phyloP scores from a whole-genome alignment of 2,329 filamentous ascomycete genomes.

The Verticillium alfalfae region DNA sequence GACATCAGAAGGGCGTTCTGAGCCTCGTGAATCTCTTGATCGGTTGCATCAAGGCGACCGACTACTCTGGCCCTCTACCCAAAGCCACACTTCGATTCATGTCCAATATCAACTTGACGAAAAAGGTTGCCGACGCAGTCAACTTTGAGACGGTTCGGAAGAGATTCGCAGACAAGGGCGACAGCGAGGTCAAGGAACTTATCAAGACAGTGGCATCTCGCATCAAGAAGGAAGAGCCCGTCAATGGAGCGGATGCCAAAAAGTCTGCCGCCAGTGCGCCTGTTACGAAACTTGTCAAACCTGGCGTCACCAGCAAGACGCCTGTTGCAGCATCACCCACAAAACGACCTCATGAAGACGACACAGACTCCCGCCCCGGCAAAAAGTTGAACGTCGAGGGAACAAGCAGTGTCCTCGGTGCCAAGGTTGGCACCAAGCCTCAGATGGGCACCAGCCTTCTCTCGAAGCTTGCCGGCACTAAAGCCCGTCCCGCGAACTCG shows the following conservation, averaged over 20 bases:
- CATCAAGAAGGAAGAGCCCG: slow-evolving; percentile 29
- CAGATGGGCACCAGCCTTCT: slow-evolving; percentile 21
- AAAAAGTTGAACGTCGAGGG: slow-evolving; percentile 38
- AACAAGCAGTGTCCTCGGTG: slow-evolving; percentile 28
- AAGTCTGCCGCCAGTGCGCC: slow-evolving; percentile 12
- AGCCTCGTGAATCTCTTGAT: slow-evolving; percentile 50
- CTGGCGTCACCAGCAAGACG: slow-evolving; percentile 24
- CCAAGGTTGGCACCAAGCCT: slow-evolving; percentile 30
- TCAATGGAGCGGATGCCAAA: slow-evolving; percentile 15
- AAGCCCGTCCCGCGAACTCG: slow-evolving; percentile 16
- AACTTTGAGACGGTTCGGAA: slow-evolving; percentile 62
- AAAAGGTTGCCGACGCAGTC: slow-evolving; percentile 55
- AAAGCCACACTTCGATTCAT: slow-evolving; percentile 55
- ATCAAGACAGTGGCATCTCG: slow-evolving; percentile 51
- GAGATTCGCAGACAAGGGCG: slow-evolving; percentile 59
- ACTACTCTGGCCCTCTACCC: slow-evolving; percentile 48
- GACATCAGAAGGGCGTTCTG: slow-evolving; percentile 50
- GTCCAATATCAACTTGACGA: slow-evolving; percentile 56
- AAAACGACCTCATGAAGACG: slow-evolving; percentile 34
- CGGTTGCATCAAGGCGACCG: slow-evolving; percentile 44
- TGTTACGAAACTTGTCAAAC: slow-evolving; percentile 6
- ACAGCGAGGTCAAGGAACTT: slow-evolving; percentile 57
- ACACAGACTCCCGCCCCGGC: slow-evolving; percentile 29
- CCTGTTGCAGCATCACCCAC: slow-evolving; percentile 19
- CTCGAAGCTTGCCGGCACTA: slow-evolving; percentile 18